phyloP scores from a whole-genome alignment of 2,329 filamentous ascomycete species.

The Hypoxylon sp. region DNA sequence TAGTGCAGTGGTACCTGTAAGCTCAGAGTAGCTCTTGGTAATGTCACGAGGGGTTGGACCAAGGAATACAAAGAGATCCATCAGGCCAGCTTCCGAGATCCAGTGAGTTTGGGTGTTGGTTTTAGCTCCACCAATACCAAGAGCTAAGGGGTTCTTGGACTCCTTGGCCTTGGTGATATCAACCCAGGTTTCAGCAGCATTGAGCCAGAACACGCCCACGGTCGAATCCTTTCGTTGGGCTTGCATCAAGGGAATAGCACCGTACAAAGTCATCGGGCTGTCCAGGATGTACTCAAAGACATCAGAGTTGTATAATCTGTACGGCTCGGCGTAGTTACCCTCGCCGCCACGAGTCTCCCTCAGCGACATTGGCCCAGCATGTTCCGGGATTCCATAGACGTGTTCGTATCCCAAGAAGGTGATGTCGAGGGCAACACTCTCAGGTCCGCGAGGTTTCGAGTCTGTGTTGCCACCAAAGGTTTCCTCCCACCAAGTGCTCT shows the following conservation, averaged over 20 bases:
- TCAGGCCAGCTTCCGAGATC: constrained; percentile 89
- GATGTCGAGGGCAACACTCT: constrained; percentile 91
- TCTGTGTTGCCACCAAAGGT: constrained; percentile 95
- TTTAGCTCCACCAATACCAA: constrained; percentile 71
- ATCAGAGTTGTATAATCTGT: constrained; percentile 94
- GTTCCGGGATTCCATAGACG: constrained; percentile 93
- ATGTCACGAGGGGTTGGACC: constrained; percentile 87
- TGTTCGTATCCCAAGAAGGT: constrained; percentile 91
- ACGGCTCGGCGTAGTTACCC: constrained; percentile 86
- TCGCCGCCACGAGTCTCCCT: constrained; percentile 90
- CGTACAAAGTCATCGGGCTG: constrained; percentile 98
- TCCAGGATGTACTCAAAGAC: constrained; percentile 98
- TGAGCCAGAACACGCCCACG: constrained; percentile 97
- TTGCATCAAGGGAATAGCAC: constrained; percentile 97
- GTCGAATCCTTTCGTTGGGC: constrained; percentile 93
- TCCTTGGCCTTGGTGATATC: constrained; percentile 86
- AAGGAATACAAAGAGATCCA: constrained; percentile 95
- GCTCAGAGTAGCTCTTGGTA: constrained; percentile 81
- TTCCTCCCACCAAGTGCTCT: constrained; percentile 98
- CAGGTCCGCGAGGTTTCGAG: constrained; percentile 91
- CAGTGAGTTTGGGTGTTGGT: constrained; percentile 91
- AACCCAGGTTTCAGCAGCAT: constrained; percentile 96
- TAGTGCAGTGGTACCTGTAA: constrained; percentile 90
- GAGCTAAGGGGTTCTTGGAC: constrained; percentile 76
- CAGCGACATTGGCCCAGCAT: constrained; percentile 86